Percentiles rank a stretch among this genome's conserved stretches.
phyloP scores from a whole-genome alignment of 2,329 filamentous ascomycete genomes.

The Tolypocladium sp. region DNA sequence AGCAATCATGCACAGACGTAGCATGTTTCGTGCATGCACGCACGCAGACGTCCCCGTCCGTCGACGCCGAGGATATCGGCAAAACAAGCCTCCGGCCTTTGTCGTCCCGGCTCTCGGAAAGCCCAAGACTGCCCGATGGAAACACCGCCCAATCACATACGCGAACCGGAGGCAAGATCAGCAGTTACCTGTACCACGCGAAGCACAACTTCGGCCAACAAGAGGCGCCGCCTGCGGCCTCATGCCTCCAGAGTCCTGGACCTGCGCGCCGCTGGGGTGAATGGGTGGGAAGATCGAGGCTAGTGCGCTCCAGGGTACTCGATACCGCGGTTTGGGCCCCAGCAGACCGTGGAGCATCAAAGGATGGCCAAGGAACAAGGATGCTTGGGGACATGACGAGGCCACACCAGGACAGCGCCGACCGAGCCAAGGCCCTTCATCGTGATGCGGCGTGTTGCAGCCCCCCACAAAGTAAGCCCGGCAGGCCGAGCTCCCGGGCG shows the following conservation, averaged over 20 bases:
- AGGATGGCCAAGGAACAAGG: not conserved
- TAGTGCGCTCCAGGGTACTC: not conserved
- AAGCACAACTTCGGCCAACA: not conserved
- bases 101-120: not conserved
- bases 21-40: not conserved
- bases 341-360: not conserved
- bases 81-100: not conserved
- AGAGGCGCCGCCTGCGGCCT: not conserved
- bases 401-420: not conserved
- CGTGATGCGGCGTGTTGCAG: not conserved
- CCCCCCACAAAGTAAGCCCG: not conserved
- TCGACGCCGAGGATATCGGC: not conserved
- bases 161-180: not conserved
- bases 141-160: not conserved
- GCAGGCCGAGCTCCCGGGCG: not conserved
- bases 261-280: not conserved
- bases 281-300: not conserved
- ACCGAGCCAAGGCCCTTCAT: too few species aligned
- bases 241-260: not conserved
- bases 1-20: not conserved
- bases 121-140: not conserved
- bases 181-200: too few species aligned
- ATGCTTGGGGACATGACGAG: not conserved
- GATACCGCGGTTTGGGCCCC: not conserved
- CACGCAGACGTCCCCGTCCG: not conserved